Percentiles rank a stretch among this genome's conserved stretches.
phyloP scores from a whole-genome alignment of 2,329 filamentous ascomycete genomes.

The Hirsutella minnesotensis region DNA sequence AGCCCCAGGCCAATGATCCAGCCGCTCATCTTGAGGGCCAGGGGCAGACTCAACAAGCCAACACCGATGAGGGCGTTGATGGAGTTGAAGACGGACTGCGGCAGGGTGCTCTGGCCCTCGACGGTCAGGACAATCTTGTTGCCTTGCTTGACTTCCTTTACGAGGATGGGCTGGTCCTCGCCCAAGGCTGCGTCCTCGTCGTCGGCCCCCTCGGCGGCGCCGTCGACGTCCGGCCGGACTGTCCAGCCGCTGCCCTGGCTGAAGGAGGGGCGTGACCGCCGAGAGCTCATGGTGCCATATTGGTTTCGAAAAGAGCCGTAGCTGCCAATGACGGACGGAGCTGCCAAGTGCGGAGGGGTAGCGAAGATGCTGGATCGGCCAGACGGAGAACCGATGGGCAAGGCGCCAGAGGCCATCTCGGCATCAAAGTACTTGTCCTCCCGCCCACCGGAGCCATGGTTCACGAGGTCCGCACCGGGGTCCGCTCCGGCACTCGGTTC shows the following conservation, averaged over 20 bases:
- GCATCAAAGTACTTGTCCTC: conserved; percentile 28
- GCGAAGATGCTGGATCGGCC: conserved; percentile 38
- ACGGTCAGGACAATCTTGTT: conserved; percentile 75
- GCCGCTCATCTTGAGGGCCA: conserved; percentile 77
- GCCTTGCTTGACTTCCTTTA: conserved; percentile 81
- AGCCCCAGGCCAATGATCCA: conserved; percentile 76
- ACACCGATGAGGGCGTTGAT: conserved; percentile 89
- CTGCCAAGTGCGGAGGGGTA: conserved; percentile 48
- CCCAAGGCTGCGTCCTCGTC: conserved; percentile 31
- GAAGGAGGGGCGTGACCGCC: conserved; percentile 34
- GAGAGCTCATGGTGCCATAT: conserved; percentile 40
- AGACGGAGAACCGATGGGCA: conserved; percentile 16
- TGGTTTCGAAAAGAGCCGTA: conserved; percentile 44
- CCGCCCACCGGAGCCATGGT: not conserved
- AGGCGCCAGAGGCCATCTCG: conserved; percentile 23
- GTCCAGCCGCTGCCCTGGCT: conserved; percentile 19
- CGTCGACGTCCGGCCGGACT: conserved; percentile 13
- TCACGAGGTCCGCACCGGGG: not conserved
- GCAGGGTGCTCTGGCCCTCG: conserved; percentile 87
- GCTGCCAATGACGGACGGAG: conserved; percentile 60
- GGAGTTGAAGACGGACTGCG: conserved; percentile 93
- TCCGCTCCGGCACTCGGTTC: not conserved
- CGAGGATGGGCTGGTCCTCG: conserved; percentile 64
- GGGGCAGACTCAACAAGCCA: conserved; percentile 75
- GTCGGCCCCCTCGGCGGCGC: conserved; percentile 15